These are phyloP conservation scores for Starmerella riodocensis DNA, from an alignment of 805 yeast species.

Conservation along the genomic window DNA sequence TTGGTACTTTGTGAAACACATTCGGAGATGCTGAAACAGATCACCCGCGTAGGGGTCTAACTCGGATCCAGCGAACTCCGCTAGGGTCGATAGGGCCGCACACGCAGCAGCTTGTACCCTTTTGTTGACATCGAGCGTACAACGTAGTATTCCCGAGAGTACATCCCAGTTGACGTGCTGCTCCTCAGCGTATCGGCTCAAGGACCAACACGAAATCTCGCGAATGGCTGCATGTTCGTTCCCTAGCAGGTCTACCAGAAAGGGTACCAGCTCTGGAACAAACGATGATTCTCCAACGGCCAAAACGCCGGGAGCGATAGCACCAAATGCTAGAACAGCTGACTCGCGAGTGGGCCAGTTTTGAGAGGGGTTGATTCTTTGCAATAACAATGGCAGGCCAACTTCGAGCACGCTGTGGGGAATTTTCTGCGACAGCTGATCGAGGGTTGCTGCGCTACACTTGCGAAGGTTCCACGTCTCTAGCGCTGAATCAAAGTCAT, in stretches of 20 bases:
- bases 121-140: conserved; percentile 71
- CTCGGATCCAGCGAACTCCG: conserved; percentile 58
- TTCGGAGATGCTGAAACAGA: conserved; percentile 53
- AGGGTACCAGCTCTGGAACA: conserved; percentile 71
- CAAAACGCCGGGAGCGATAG: conserved; percentile 79
- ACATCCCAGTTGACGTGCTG: conserved; percentile 61
- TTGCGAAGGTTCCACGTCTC: conserved; percentile 85
- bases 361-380: conserved; percentile 43
- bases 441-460: conserved; percentile 89
- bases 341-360: conserved; percentile 91
- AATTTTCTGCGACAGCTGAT: conserved; percentile 53
- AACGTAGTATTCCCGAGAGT: conserved; percentile 56
- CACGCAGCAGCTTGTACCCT: conserved; percentile 95
- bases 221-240: conserved; percentile 76
- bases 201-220: conserved; percentile 91
- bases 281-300: conserved; percentile 50
- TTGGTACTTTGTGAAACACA: conserved; percentile 67
- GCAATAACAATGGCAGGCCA: conserved; percentile 63
- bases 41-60: conserved; percentile 53
- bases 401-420: conserved; percentile 55
- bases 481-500: conserved; percentile 51
- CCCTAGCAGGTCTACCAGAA: conserved; percentile 60
- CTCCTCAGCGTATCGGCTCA: conserved; percentile 60
- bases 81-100: conserved; percentile 68
- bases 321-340: conserved; percentile 87